Conservation (phyloP, 352 stramenopile genomes). For the Phytophthora pisi region DNA sequence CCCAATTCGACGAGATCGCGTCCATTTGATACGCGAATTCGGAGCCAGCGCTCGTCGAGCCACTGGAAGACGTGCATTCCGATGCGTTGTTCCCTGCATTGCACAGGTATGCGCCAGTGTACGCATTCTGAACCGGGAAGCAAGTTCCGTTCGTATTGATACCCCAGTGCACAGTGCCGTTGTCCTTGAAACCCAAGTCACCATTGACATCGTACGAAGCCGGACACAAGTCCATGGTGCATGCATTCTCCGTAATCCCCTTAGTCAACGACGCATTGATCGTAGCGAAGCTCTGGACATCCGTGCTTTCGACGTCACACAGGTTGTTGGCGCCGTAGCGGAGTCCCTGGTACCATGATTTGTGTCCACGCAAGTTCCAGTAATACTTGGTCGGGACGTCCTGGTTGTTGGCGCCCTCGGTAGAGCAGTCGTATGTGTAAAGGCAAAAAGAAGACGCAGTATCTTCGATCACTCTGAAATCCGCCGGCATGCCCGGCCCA, state of each 20-base stretch:
- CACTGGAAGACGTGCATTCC: conserved; percentile 33
- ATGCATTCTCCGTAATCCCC: conserved; percentile 62
- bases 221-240: conserved; percentile 47
- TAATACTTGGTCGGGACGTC: conserved; percentile 55
- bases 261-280: conserved; percentile 39
- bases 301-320: conserved; percentile 31
- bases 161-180: conserved; percentile 39
- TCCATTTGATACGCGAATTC: conserved; percentile 85
- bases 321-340: conserved; percentile 68
- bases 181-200: conserved; percentile 50
- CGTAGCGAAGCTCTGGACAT: conserved; percentile 51
- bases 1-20: conserved; percentile 90
- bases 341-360: conserved; percentile 76
- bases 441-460: conserved; percentile 39
- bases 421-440: conserved; percentile 51
- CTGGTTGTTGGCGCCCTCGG: conserved; percentile 47
- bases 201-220: conserved; percentile 75
- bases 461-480: conserved; percentile 50
- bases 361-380: conserved; percentile 53
- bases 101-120: conserved; percentile 54
- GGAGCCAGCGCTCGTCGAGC: conserved; percentile 27
- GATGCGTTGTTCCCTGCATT: conserved; percentile 20
- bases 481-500: conserved; percentile 62
- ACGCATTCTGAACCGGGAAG: conserved; percentile 55
- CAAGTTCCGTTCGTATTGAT: conserved; percentile 58